Base-by-base conservation (phyloP, 345 rosid genomes). In the Bruguiera parviflora region DNA sequence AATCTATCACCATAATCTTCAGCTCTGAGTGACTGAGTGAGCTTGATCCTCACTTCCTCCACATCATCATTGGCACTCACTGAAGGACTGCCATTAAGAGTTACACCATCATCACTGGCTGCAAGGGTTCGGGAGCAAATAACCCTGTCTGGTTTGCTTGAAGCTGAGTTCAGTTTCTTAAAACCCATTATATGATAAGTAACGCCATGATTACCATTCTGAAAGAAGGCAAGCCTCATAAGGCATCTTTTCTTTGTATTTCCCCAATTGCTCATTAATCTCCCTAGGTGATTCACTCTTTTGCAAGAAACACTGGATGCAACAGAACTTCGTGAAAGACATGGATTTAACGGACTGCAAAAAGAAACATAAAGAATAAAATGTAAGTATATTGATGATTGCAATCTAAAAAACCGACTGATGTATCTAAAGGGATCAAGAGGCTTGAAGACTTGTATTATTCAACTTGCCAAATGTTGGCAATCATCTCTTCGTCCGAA, bases 101-200 rank as follows among this genome's bases (percentile, higher is more conserved):
- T 79, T 29, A 87, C 88, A 64, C 96, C 87, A 25, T 92, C 97
- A 69, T 90, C 94, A 25, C 88, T 69, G 81, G 97, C 83, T 35
- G 92, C 89, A 74, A 75, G 75, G 68, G 81, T 86, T 55, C 56
- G 61, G 53, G 75, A 56, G 35, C 33, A 70, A 61, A 77, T 67
- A 8, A 57, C 58, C 79, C 81, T 86, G 80, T 83, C 80, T 20
- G 88, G 49, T 71, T 77, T 80, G 65, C 53, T 70, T 68, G 55
- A 64, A 63, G 68, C 39, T 3, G 46, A 47, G 61, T 49, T 56
- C 31, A 60, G 69, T 70, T 80, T 80, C 70, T 76, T 80, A 68
- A 61, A 73, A 63, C 82, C 83, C 53, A 64, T 29, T 8, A 61
- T 53, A 11, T 53, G 72, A 32, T 72, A 60, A 66, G 61, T 70